These are phyloP conservation scores for Dendrocalamus sinicus DNA, from an alignment of 176 grass and related monocot species.

Conservation along the genomic window DNA sequence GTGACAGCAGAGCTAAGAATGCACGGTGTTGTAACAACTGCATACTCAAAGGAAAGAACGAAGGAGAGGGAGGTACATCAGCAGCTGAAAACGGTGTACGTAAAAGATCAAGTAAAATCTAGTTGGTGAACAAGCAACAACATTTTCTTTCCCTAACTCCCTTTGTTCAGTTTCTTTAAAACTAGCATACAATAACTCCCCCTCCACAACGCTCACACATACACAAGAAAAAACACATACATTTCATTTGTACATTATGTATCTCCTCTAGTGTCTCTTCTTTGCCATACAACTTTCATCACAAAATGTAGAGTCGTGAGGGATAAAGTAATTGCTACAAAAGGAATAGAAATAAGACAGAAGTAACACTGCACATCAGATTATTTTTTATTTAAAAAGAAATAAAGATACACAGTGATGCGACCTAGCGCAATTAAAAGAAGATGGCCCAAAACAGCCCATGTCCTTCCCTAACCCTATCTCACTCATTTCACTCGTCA, in stretches of 20 bases:
- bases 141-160: neutral
- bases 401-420: no score
- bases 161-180: neutral
- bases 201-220: no score
- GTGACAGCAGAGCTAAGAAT: slow-evolving; percentile 63
- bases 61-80: neutral
- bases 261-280: neutral
- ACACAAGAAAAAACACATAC: no score
- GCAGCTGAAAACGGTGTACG: slow-evolving; percentile 20
- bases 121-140: neutral
- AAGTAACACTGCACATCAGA: neutral
- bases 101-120: slow-evolving; percentile 3
- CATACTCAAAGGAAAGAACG: slow-evolving; percentile 11
- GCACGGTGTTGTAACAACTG: slow-evolving; percentile 74
- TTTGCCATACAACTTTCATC: neutral
- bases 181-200: neutral
- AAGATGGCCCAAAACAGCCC: neutral
- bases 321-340: neutral
- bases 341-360: slow-evolving; percentile 2
- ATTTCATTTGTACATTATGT: no score
- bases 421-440: neutral
- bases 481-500: neutral
- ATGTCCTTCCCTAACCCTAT: neutral
- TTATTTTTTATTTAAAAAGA: neutral
- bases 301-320: neutral